Evolutionary conservation across 305 asterid genomes (phyloP), one percentile per base, ranked within the genome.

Genomic region (Fraxinus paxiana): DNA sequence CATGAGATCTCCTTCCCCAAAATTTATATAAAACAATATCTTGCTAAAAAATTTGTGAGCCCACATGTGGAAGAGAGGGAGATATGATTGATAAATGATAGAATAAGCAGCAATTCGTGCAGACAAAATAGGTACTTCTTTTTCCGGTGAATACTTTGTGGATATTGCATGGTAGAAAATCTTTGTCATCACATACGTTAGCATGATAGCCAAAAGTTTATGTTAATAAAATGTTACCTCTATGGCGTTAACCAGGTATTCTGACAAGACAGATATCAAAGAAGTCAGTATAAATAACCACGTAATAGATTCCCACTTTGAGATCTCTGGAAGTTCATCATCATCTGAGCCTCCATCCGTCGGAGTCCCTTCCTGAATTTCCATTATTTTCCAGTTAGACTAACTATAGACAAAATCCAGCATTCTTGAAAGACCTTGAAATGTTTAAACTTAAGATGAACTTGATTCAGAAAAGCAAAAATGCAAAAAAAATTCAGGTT

Each of bases 201-300:
- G 6, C 73, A 75, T 33, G 9, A 76, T 28, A 65, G 76, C 63
- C 10, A 43, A 22, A 76, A 65, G 5, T 26, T 51, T 24, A 48
- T 10, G 22, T 33, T 56, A 24, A 72, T 18, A 26, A 72, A 70
- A 77, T 72, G 12, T 73, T 87, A 91, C 97, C 97, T 90, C 91
- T 38, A 93, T 91, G 76, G 96, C 89, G 82, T 90, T 88, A 38
- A 93, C 97, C 77, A 93, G 88, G 85, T 93, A 91, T 51, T 88
- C 92, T 0, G 96, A 93, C 76, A 91, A 78, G 70, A 91, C 83
- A 9, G 97, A 90, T 81, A 91, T 90, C 85, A 88, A 76, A 77
- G 84, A 70, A 34, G 97, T 91, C 84, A 93, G 75, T 75, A 91
- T 82, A 26, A 85, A 85, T 34, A 93, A 89, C 97, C 97, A 93